phyloP scores from a whole-genome alignment of 768 basidiomycete genomes.

The Tephrocybe rancida region DNA sequence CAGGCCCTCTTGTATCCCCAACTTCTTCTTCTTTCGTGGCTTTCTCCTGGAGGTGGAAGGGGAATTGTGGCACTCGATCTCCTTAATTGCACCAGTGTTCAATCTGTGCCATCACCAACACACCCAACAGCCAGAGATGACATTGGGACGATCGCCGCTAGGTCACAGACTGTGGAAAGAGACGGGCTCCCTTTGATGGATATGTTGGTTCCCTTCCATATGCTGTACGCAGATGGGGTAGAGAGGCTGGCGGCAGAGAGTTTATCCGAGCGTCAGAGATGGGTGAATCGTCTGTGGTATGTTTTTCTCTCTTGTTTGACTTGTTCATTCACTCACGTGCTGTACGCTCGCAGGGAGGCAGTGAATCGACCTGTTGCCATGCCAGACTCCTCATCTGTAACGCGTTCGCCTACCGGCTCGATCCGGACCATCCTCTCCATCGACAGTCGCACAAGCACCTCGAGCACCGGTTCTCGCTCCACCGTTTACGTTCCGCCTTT shows the following conservation, averaged over 20 bases:
- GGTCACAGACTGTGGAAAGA: slow-evolving; percentile 52
- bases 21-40: slow-evolving; percentile 85
- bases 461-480: slow-evolving; percentile 62
- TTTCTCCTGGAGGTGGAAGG: slow-evolving; percentile 78
- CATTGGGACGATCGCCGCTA: slow-evolving; percentile 84
- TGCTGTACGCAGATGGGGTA: slow-evolving; percentile 88
- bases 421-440: slow-evolving; percentile 72
- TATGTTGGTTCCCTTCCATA: slow-evolving; percentile 85
- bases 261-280: slow-evolving; percentile 81
- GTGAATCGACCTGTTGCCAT: slow-evolving; percentile 57
- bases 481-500: slow-evolving; percentile 81
- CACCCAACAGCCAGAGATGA: slow-evolving; percentile 85
- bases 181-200: slow-evolving; percentile 62
- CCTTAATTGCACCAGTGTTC: slow-evolving; percentile 84
- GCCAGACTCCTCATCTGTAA: slow-evolving; percentile 51
- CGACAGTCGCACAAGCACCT: slow-evolving; percentile 42
- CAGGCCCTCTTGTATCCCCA: slow-evolving; percentile 84
- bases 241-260: slow-evolving; percentile 91
- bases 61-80: slow-evolving; percentile 88
- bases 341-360: slow-evolving; percentile 61
- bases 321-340: background rate
- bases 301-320: slow-evolving; percentile 25
- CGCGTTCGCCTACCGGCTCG: slow-evolving; percentile 54
- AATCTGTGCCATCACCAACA: slow-evolving; percentile 77
- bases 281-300: slow-evolving; percentile 91